Evolutionary conservation across 805 yeast species (phyloP).

Genomic region (Metschnikowia kofuensis): DNA sequence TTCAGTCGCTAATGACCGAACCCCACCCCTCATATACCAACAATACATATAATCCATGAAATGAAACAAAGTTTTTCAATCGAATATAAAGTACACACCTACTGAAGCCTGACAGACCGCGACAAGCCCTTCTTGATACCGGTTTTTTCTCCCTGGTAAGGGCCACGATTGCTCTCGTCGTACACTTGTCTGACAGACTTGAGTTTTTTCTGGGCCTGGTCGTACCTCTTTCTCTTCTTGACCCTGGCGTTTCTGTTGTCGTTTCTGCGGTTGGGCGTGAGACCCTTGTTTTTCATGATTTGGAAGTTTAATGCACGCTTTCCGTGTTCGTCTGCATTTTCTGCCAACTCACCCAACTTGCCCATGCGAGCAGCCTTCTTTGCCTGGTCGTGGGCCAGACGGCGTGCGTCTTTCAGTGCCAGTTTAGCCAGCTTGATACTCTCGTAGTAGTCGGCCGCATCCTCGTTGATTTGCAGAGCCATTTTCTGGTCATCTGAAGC

Average conservation of each 20-base stretch:
- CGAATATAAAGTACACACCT: not conserved
- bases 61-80: too few relatives aligned
- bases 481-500: constrained; percentile 46
- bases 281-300: constrained; percentile 93
- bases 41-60: too few relatives aligned
- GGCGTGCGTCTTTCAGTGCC: constrained; percentile 52
- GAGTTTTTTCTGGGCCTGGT: constrained; percentile 89
- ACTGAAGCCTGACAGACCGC: constrained; percentile 71
- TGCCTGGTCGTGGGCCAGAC: constrained; percentile 65
- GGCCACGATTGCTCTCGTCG: constrained; percentile 60
- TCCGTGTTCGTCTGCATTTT: constrained; percentile 70
- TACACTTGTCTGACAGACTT: constrained; percentile 89
- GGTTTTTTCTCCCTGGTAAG: constrained; percentile 91
- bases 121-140: constrained; percentile 95
- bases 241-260: constrained; percentile 94
- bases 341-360: constrained; percentile 66
- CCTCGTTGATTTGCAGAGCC: constrained; percentile 43
- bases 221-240: constrained; percentile 97
- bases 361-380: constrained; percentile 82
- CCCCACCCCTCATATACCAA: too few relatives aligned
- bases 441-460: constrained; percentile 57
- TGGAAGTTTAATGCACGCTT: constrained; percentile 95
- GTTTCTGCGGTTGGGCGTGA: constrained; percentile 89
- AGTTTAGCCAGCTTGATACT: constrained; percentile 46
- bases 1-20: constrained; percentile 36